These are phyloP conservation scores for Colletotrichum truncatum DNA, from an alignment of 2,329 filamentous ascomycete species.

Conservation along the genomic window DNA sequence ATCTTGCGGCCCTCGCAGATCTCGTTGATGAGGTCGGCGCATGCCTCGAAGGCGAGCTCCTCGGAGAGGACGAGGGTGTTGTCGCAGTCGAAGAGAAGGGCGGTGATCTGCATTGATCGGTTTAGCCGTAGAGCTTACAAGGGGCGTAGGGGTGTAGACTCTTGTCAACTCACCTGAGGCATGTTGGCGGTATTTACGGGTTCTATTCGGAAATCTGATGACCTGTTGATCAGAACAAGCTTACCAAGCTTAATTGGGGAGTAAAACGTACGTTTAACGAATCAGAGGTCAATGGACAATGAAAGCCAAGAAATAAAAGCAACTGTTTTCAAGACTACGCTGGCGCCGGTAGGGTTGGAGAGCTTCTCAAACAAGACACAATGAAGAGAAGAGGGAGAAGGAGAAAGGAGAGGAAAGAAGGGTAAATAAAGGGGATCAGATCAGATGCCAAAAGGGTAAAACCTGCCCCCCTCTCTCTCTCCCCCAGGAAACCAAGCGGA, in stretches of 20 bases:
- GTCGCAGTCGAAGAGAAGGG: slow-evolving; percentile 81
- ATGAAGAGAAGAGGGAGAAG: background rate
- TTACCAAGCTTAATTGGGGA: background rate
- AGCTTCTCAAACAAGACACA: too few relatives aligned
- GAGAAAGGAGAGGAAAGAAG: background rate
- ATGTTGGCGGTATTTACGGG: slow-evolving; percentile 38
- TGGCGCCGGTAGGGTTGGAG: too few relatives aligned
- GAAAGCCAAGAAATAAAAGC: background rate
- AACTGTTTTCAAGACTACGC: too few relatives aligned
- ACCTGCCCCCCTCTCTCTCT: background rate
- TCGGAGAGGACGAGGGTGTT: slow-evolving; percentile 95
- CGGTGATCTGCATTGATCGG: slow-evolving; percentile 65
- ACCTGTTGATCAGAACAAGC: background rate
- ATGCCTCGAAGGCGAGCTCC: slow-evolving; percentile 90
- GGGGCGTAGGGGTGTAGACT: background rate
- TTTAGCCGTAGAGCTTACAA: too few relatives aligned
- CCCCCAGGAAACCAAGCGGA: background rate
- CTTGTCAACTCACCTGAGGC: slow-evolving; percentile 41
- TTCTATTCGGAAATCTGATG: background rate
- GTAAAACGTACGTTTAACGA: slow-evolving; percentile 7
- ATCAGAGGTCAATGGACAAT: slow-evolving; percentile 15
- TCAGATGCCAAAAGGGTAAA: background rate
- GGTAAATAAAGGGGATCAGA: background rate
- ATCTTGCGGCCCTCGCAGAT: slow-evolving; percentile 76
- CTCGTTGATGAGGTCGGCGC: slow-evolving; percentile 87